Evolutionary conservation across 768 basidiomycete genomes (phyloP), one percentile per base, ranked within the genome.

Genomic region (Tulasnella sp.): DNA sequence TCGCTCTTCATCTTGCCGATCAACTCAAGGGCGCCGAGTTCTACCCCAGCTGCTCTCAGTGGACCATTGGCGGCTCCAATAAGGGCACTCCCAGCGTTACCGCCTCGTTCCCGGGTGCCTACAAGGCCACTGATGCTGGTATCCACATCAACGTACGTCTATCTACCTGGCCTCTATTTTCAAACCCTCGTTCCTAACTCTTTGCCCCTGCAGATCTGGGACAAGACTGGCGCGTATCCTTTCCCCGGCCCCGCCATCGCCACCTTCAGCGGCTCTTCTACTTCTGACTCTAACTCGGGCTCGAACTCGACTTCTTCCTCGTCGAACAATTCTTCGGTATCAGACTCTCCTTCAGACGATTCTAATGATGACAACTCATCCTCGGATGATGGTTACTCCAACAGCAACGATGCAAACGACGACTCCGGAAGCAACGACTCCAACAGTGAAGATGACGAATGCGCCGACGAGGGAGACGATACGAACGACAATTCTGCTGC

Each of bases 91-190:
- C 84, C 0, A 37, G 85, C 4, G 85, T 83, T 81, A 90, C 91
- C 50, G 93, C 93, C 64, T 87, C 86, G 50, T 88, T 95, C 80
- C 94, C 94, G 0, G 94, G 94, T 28, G 93, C 89, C 22, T 95
- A 95, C 86, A 88, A 84, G 37, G 91, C 92, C 84, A 88, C 83
- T 46, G 93, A 94, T 82, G 90, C 93, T 3, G 94, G 94, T 72
- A 92, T 95, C 84, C 90, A 90, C 81, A 90, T 88, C 81, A 78
- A 80, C 72, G 64, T 79, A 37, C 28, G 77, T 54, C 20, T 9
- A 42, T n/a, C n/a, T n/a, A n/a, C n/a, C n/a, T n/a, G n/a, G n/a
- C n/a, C n/a, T n/a, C n/a, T n/a, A n/a, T n/a, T n/a, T n/a, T n/a
- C n/a, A n/a, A n/a, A n/a, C n/a, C n/a, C n/a, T n/a, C n/a, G n/a